Conservation (phyloP, 345 rosid species). For the Corymbia maculata region DNA sequence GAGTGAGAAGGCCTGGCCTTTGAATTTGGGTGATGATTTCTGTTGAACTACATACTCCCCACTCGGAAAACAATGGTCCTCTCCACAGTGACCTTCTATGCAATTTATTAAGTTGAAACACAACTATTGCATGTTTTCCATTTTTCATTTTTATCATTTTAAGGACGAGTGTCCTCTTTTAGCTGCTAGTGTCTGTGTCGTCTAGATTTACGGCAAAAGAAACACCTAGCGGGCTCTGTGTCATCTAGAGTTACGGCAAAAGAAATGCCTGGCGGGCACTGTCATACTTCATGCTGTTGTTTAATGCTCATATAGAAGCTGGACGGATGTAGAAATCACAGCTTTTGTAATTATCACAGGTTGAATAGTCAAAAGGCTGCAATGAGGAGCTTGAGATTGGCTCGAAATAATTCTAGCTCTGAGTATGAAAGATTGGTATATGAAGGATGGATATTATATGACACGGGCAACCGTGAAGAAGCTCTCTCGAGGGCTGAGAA, state of each 20-base stretch:
- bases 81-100: background rate
- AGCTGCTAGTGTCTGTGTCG: background rate
- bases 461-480: constrained; percentile 69
- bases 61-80: background rate
- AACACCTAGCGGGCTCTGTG: background rate
- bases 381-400: constrained; percentile 72
- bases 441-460: constrained; percentile 95
- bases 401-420: constrained; percentile 45
- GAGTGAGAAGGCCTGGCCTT: background rate
- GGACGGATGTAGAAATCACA: background rate
- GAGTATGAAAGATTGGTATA: constrained; percentile 77
- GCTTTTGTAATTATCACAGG: constrained; percentile 22
- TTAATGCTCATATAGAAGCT: background rate
- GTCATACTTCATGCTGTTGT: background rate
- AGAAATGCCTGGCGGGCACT: background rate
- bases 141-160: background rate
- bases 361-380: constrained; percentile 89
- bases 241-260: background rate
- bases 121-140: background rate
- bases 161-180: background rate
- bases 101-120: background rate
- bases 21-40: background rate
- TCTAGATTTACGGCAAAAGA: background rate
- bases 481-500: constrained; percentile 73
- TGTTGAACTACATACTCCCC: background rate